Base-by-base conservation (phyloP, 495 filamentous ascomycete species). In the Xylaria bambusicola region DNA sequence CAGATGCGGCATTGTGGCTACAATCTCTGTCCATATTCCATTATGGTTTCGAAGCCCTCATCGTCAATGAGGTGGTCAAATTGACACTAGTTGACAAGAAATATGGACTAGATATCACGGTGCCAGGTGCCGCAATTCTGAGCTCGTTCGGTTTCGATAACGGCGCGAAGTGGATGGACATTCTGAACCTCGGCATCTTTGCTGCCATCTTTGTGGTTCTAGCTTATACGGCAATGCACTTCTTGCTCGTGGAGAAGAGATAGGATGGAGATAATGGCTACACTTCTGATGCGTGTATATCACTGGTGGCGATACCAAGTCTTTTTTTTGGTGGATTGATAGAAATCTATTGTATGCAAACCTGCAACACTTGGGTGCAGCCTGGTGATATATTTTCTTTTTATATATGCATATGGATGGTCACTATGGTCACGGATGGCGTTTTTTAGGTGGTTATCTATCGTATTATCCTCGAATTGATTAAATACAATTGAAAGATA, bases 21-120 rank as follows among this genome's bases (percentile, higher is more conserved):
- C 95, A 99, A 76, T 77, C 92, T 77, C 80, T 97, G n/a, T 97
- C 92, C 18, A 99, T 99, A 63, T 99, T 98, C 84, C 94, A 99
- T 71, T 99, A 96, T 69, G 94, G 87, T 2, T 98, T 99, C 65
- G 94, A 97, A 77, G 88, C 90, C 2, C 82, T 99, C 21, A 94
- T 98, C 59, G 94, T 99, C 67, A 99, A 99, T 71, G 94, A 99
- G 75, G 94, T 97, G 50, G 85, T 86, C n/a, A 91, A 88, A 71
- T 79, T 98, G 59, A 91, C 88, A 1, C 82, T 99, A 58, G 83
- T 92, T 47, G 95, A 99, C 66, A 86, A 95, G 69, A 94, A 97
- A 73, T 94, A 91, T 63, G 94, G 94, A 2, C 82, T 99, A 2
- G 90, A 98, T 66, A 99, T 99, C 49, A 92, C 93, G 62, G 92